phyloP scores from a whole-genome alignment of 441 rosid genomes.

The Cnidoscolus chayamansa region DNA sequence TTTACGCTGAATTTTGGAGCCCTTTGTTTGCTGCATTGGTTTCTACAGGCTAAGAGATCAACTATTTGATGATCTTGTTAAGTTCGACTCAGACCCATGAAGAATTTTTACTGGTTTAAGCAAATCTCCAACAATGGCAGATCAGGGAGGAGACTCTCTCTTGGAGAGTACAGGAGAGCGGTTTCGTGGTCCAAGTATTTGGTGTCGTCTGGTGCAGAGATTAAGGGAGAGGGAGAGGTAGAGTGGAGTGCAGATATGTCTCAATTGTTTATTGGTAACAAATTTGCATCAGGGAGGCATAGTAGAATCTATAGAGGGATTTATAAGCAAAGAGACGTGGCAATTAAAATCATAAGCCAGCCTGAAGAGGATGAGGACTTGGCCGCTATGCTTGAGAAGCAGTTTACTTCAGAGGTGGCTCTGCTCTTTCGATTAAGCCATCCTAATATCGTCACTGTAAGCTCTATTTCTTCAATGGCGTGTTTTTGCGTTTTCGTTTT shows the following conservation, averaged over 20 bases:
- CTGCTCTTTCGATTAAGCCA: conserved; percentile 54
- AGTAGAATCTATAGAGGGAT: conserved; percentile 77
- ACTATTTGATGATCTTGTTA: conserved; percentile 34
- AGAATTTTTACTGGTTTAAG: conserved; percentile 59
- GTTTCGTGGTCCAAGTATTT: conserved; percentile 78
- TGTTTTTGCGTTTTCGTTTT: not conserved
- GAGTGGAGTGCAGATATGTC: conserved; percentile 84
- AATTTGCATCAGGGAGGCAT: conserved; percentile 73
- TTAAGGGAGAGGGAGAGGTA: conserved; percentile 64
- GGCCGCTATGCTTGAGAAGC: conserved; percentile 57
- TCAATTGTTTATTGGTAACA: conserved; percentile 59
- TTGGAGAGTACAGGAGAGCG: conserved; percentile 65
- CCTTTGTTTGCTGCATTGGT: conserved; percentile 17
- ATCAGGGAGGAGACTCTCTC: conserved; percentile 55
- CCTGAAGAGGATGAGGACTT: conserved; percentile 68
- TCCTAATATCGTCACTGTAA: conserved; percentile 68
- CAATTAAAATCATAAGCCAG: conserved; percentile 69
- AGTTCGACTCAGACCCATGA: conserved; percentile 41
- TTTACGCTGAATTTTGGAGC: conserved; percentile 4
- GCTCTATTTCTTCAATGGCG: conserved; percentile 23
- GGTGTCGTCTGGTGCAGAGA: conserved; percentile 71
- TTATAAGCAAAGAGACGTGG: conserved; percentile 66
- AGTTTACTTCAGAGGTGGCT: conserved; percentile 69
- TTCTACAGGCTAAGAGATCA: conserved; percentile 16
- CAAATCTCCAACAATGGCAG: conserved; percentile 50